These are phyloP conservation scores for Xylariaceae sp. DNA, from an alignment of 2,329 filamentous ascomycete genomes.

Conservation along the genomic window DNA sequence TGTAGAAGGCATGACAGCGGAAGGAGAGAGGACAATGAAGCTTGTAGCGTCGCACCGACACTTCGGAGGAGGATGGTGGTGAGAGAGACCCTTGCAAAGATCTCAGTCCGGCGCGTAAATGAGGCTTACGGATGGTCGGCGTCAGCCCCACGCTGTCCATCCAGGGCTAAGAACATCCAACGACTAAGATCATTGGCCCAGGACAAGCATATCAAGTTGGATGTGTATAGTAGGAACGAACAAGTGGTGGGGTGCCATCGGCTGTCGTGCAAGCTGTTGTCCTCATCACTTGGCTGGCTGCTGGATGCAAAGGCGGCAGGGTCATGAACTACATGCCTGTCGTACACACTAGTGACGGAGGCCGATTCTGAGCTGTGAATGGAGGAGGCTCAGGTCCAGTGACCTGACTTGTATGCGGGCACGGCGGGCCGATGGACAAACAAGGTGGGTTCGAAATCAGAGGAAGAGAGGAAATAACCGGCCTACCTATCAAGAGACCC, in stretches of 20 bases:
- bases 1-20: too few species aligned
- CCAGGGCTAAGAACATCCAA: slow-evolving; percentile 2
- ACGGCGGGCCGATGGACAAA: too few species aligned
- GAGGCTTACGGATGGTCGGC: slow-evolving; percentile 36
- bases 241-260: too few species aligned
- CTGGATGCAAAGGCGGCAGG: too few species aligned
- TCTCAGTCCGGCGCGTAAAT: slow-evolving; percentile 43
- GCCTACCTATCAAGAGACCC: slow-evolving; percentile 86
- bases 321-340: too few species aligned
- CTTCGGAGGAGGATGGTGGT: too few species aligned
- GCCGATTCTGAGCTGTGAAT: slow-evolving; percentile 26
- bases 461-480: slow-evolving; percentile 26
- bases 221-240: too few species aligned
- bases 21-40: slow-evolving; percentile 16
- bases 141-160: slow-evolving; percentile 31
- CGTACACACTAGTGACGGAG: slow-evolving; percentile 26
- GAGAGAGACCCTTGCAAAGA: slow-evolving; percentile 31
- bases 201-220: too few species aligned
- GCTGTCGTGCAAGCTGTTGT: too few species aligned
- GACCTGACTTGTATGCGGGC: slow-evolving; percentile 38
- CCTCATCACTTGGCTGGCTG: too few species aligned
- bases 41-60: slow-evolving; percentile 19
- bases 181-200: too few species aligned
- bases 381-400: slow-evolving; percentile 34
- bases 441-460: too few species aligned